A percentile compares a stretch with the other conserved stretches of the same genome.
Evolutionary conservation across 495 filamentous ascomycete species (phyloP).

Genomic region (Oidiodendron maius): DNA sequence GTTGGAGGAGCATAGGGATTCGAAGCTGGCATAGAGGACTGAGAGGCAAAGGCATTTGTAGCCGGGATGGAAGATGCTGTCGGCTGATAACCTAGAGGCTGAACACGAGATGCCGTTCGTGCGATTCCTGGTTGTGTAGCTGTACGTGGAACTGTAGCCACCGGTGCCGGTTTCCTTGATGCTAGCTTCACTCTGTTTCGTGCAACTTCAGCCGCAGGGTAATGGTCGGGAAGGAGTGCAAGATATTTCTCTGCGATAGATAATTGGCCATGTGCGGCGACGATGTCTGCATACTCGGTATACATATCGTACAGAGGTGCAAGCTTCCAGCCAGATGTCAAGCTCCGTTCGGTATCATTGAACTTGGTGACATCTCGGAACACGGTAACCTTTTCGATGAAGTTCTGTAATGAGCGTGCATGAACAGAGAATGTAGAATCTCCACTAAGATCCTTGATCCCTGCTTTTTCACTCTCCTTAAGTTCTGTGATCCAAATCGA

Average conservation of each 20-base stretch:
- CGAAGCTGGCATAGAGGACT: slow-evolving; percentile 32
- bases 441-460: slow-evolving; percentile 55
- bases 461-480: slow-evolving; percentile 70
- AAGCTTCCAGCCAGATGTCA: slow-evolving; percentile 82
- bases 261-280: slow-evolving; percentile 83
- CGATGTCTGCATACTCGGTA: slow-evolving; percentile 91
- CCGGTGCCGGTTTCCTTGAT: slow-evolving; percentile 54
- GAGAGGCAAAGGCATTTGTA: slow-evolving; percentile 14
- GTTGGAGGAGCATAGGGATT: slow-evolving; percentile 58
- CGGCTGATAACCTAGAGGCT: slow-evolving; percentile 31
- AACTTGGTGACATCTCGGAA: slow-evolving; percentile 95
- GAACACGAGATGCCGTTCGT: slow-evolving; percentile 26
- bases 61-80: slow-evolving; percentile 23
- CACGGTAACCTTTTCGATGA: slow-evolving; percentile 97
- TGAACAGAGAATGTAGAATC: slow-evolving; percentile 89
- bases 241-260: slow-evolving; percentile 86
- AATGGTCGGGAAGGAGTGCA: slow-evolving; percentile 76
- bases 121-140: slow-evolving; percentile 24
- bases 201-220: slow-evolving; percentile 84
- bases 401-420: slow-evolving; percentile 77
- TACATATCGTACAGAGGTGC: slow-evolving; percentile 88
- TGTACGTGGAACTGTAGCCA: slow-evolving; percentile 21
- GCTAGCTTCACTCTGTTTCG: slow-evolving; percentile 82
- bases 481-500: slow-evolving; percentile 89
- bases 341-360: slow-evolving; percentile 64